phyloP scores from a whole-genome alignment of 2,329 filamentous ascomycete genomes.

The Fusarium decemcellulare region DNA sequence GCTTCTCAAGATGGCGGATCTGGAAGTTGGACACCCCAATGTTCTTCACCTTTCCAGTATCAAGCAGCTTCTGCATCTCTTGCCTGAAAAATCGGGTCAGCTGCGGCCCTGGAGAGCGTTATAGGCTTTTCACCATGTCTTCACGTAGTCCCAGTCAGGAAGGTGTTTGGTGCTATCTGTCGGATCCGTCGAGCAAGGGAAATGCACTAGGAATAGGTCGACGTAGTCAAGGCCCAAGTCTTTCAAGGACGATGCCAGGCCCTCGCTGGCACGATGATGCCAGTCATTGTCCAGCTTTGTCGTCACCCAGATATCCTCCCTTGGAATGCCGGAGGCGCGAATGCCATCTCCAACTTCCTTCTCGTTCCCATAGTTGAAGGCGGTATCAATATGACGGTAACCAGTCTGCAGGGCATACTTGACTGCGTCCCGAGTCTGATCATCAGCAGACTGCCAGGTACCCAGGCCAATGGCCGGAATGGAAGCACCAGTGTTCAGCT shows the following conservation, averaged over 20 bases:
- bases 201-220: slow-evolving; percentile 65
- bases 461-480: slow-evolving; percentile 30
- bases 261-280: slow-evolving; percentile 73
- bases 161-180: slow-evolving; percentile 40
- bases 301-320: slow-evolving; percentile 71
- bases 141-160: slow-evolving; percentile 27
- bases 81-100: slow-evolving; percentile 48
- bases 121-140: slow-evolving; percentile 17
- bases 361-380: slow-evolving; percentile 76
- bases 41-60: slow-evolving; percentile 78
- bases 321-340: slow-evolving; percentile 59
- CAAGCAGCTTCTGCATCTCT: slow-evolving; percentile 77
- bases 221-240: slow-evolving; percentile 67
- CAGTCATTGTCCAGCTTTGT: slow-evolving; percentile 78
- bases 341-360: slow-evolving; percentile 66
- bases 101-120: background rate
- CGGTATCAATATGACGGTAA: slow-evolving; percentile 73
- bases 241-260: slow-evolving; percentile 65
- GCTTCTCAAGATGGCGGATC: slow-evolving; percentile 82
- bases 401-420: slow-evolving; percentile 69
- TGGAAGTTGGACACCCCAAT: slow-evolving; percentile 88
- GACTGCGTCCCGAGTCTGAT: slow-evolving; percentile 61
- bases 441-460: slow-evolving; percentile 65
- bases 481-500: slow-evolving; percentile 20
- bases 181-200: slow-evolving; percentile 29